Evolutionary conservation across 2,329 filamentous ascomycete species (phyloP).

Genomic region (Fusarium palustre): DNA sequence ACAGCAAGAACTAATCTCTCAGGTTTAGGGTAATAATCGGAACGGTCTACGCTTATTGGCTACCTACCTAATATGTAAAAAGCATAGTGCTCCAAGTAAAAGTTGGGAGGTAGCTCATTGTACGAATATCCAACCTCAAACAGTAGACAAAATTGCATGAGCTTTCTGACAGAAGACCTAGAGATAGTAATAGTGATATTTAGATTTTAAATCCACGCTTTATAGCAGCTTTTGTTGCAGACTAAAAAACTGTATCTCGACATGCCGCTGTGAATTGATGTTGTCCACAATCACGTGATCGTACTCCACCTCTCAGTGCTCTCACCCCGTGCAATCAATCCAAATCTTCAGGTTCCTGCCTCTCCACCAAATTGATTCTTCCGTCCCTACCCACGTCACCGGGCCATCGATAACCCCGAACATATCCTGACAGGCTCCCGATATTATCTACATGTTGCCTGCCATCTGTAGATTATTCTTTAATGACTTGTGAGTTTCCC

Average conservation of each 20-base stretch:
- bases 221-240: neutral
- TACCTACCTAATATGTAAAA: neutral
- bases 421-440: slow-evolving; percentile 40
- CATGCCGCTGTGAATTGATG: neutral
- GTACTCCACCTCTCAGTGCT: slow-evolving; percentile 23
- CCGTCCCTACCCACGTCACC: slow-evolving; percentile 50
- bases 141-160: neutral
- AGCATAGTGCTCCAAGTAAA: neutral
- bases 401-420: slow-evolving; percentile 48
- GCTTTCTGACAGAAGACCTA: neutral
- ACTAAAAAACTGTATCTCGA: neutral
- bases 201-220: neutral
- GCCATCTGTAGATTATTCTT: slow-evolving; percentile 57
- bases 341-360: slow-evolving; percentile 54
- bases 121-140: neutral
- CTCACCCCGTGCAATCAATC: slow-evolving; percentile 48
- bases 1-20: neutral
- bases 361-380: slow-evolving; percentile 51
- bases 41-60: slow-evolving; percentile 19
- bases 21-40: slow-evolving; percentile 21
- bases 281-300: slow-evolving; percentile 35
- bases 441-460: slow-evolving; percentile 44
- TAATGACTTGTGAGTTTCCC: slow-evolving; percentile 64
- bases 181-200: neutral
- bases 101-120: neutral